These are phyloP conservation scores for Orbilia quercus DNA, from an alignment of 2,329 filamentous ascomycete genomes.

Conservation along the genomic window DNA sequence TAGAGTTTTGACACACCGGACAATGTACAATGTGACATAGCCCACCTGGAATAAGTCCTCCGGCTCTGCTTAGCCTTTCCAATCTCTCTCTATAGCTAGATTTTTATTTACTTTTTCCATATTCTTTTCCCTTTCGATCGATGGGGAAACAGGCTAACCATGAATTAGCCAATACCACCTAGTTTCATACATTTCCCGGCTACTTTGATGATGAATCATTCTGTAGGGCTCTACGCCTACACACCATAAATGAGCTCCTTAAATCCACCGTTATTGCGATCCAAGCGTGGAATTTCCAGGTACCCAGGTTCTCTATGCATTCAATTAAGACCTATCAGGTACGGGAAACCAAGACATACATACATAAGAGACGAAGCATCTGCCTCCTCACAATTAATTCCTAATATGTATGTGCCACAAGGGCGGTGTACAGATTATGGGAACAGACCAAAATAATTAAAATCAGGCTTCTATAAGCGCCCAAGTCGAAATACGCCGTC, in stretches of 20 bases:
- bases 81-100: constrained; percentile 17
- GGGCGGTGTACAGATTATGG: constrained; percentile 16
- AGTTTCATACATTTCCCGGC: constrained; percentile 23
- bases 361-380: constrained; percentile 27
- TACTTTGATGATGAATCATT: constrained; percentile 26
- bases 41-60: constrained; percentile 44
- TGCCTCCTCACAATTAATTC: constrained; percentile 18
- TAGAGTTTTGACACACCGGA: constrained; percentile 18
- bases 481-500: constrained; percentile 40
- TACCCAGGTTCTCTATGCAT: constrained; percentile 9
- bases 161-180: constrained; percentile 45
- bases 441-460: no score
- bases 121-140: no score
- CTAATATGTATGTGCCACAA: constrained; percentile 40
- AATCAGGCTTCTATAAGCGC: constrained; percentile 35
- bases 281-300: constrained; percentile 22
- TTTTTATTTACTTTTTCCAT: no score
- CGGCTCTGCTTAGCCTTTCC: constrained; percentile 31
- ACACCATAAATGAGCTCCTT: constrained; percentile 44
- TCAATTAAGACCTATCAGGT: constrained; percentile 44
- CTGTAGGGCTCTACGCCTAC: constrained; percentile 24
- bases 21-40: constrained; percentile 5
- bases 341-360: constrained; percentile 49
- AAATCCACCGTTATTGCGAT: constrained; percentile 40
- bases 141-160: constrained; percentile 22